Conservation (phyloP, 2,329 filamentous ascomycete genomes). For the Rugonectria rugulosa region DNA sequence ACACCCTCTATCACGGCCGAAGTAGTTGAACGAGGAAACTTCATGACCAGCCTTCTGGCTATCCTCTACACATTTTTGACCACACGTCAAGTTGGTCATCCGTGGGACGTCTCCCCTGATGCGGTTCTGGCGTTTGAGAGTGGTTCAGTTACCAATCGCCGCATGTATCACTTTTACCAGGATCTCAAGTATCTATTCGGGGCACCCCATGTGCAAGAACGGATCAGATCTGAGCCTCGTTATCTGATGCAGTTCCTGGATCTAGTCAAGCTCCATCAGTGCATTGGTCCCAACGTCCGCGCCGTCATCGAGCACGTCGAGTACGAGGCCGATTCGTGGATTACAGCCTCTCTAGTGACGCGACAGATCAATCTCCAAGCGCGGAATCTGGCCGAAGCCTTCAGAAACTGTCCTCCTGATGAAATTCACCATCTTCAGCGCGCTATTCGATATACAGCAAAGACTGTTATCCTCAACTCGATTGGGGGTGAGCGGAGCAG, state of each 20-base stretch:
- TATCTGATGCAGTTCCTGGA: slow-evolving; percentile 96
- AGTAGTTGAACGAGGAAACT: slow-evolving; percentile 93
- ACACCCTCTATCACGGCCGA: slow-evolving; percentile 97
- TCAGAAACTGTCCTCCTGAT: slow-evolving; percentile 72
- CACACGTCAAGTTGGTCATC: slow-evolving; percentile 93
- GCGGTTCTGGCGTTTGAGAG: slow-evolving; percentile 92
- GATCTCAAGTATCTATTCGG: slow-evolving; percentile 92
- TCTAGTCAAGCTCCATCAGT: slow-evolving; percentile 93
- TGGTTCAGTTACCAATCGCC: slow-evolving; percentile 90
- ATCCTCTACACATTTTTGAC: slow-evolving; percentile 98
- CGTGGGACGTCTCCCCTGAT: slow-evolving; percentile 84
- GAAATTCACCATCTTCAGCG: slow-evolving; percentile 71
- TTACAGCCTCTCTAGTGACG: slow-evolving; percentile 92
- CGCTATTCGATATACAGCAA: slow-evolving; percentile 78
- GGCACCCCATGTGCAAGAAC: slow-evolving; percentile 86
- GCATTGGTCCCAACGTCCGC: slow-evolving; percentile 91
- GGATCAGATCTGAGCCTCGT: slow-evolving; percentile 80
- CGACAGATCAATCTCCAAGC: slow-evolving; percentile 94
- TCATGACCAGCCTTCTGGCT: slow-evolving; percentile 91
- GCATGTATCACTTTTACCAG: slow-evolving; percentile 97
- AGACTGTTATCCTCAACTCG: slow-evolving; percentile 87
- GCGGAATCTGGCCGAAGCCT: slow-evolving; percentile 86
- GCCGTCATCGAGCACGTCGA: slow-evolving; percentile 96
- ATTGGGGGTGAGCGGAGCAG: slow-evolving; percentile 86
- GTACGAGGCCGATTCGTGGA: slow-evolving; percentile 98